phyloP scores from a whole-genome alignment of 306 rosid species.

The Elaeagnus macrophylla region DNA sequence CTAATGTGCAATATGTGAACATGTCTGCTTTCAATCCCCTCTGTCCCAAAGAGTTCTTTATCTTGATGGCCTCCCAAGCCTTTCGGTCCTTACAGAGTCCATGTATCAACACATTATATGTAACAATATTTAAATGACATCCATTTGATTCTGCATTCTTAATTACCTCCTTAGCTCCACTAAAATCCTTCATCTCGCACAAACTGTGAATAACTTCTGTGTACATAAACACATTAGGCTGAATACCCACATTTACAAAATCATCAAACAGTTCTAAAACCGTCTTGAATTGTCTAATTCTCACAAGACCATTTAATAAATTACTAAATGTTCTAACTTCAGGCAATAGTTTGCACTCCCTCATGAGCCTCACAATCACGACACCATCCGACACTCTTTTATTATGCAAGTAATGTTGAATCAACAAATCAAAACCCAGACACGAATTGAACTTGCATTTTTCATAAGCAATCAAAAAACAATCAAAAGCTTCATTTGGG shows the following conservation, averaged over 20 bases:
- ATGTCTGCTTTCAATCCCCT: constrained; percentile 69
- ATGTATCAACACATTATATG: constrained; percentile 63
- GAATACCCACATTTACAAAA: constrained; percentile 47
- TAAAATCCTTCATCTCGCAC: constrained; percentile 67
- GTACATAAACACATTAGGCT: constrained; percentile 55
- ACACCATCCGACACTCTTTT: constrained; percentile 47
- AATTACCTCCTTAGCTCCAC: constrained; percentile 55
- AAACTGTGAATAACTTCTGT: constrained; percentile 51
- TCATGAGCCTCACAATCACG: constrained; percentile 49
- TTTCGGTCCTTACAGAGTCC: constrained; percentile 66
- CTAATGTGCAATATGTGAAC: constrained; percentile 64
- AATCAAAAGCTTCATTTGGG: constrained; percentile 41
- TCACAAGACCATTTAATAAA: constrained; percentile 62
- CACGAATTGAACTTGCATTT: constrained; percentile 35
- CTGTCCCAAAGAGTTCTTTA: constrained; percentile 41
- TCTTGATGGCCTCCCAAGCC: constrained; percentile 56
- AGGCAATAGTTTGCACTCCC: constrained; percentile 40
- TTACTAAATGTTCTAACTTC: constrained; percentile 77
- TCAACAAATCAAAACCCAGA: constrained; percentile 70
- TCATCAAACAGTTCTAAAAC: constrained; percentile 62
- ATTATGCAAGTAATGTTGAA: constrained; percentile 50
- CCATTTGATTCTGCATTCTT: constrained; percentile 40
- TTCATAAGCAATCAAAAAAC: constrained; percentile 31
- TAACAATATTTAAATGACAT: constrained; percentile 43
- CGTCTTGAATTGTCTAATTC: constrained; percentile 42